Evolutionary conservation across 805 yeast genomes (phyloP).

Genomic region (Pichia ethanolica): DNA sequence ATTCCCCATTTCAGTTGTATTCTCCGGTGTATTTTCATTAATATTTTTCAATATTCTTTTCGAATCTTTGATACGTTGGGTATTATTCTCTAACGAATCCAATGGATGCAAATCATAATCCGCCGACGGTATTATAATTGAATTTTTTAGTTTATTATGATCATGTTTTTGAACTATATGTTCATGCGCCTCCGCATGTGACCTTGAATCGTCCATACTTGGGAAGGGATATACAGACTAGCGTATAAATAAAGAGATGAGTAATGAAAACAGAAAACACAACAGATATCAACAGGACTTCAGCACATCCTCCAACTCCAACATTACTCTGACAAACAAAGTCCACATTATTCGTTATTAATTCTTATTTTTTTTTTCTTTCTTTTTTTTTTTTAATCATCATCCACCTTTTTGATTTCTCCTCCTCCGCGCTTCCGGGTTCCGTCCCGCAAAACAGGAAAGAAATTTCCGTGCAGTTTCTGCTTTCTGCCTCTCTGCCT

Average conservation of each 20-base stretch:
- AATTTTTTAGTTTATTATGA: slow-evolving; percentile 1
- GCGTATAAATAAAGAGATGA: too few relatives aligned
- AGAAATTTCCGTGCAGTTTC: too few relatives aligned
- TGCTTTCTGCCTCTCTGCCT: too few relatives aligned
- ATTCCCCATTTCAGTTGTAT: too few relatives aligned
- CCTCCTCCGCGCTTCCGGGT: neutral
- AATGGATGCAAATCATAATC: slow-evolving; percentile 3
- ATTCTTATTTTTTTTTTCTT: neutral
- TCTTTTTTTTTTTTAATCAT: neutral
- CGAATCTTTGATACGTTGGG: neutral
- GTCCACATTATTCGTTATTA: neutral
- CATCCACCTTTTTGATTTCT: neutral
- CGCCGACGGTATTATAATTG: slow-evolving; percentile 6
- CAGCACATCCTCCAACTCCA: neutral
- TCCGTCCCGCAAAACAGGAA: neutral
- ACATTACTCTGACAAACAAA: neutral
- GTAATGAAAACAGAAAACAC: too few relatives aligned
- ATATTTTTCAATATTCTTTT: too few relatives aligned
- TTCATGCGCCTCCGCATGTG: neutral
- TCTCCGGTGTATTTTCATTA: too few relatives aligned
- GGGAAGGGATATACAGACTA: neutral
- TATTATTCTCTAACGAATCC: neutral
- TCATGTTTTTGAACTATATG: neutral
- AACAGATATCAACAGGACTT: neutral
- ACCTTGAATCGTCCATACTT: neutral